Evolutionary conservation across 202 grass and related monocot species (phyloP).

Genomic region (Zoysia matrella): DNA sequence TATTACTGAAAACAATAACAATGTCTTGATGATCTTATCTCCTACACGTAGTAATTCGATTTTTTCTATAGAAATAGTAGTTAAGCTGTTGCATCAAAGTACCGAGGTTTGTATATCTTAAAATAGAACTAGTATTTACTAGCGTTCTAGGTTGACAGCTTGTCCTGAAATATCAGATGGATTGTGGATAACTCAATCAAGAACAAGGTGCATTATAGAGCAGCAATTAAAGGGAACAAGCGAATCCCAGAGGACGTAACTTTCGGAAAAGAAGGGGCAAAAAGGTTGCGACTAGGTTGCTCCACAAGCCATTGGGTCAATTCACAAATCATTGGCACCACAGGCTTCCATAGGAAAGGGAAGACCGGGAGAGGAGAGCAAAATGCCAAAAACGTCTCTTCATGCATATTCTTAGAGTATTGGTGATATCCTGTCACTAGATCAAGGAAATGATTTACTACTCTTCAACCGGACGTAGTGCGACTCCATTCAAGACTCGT

Average conservation of each 20-base stretch:
- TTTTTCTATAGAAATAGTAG: neutral
- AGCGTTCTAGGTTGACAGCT: no score
- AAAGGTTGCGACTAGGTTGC: conserved; percentile 44
- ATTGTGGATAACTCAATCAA: conserved; percentile 36
- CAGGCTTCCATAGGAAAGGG: conserved; percentile 26
- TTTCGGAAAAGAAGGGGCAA: conserved; percentile 48
- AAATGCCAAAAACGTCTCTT: conserved; percentile 47
- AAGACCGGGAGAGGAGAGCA: conserved; percentile 20
- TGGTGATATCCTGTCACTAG: neutral
- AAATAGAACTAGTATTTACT: neutral
- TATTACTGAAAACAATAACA: neutral
- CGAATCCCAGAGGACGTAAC: neutral
- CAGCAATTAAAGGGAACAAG: conserved; percentile 39
- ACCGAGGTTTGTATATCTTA: neutral
- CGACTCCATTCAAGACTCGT: conserved; percentile 40
- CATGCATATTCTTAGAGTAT: neutral
- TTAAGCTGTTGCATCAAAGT: conserved; percentile 2
- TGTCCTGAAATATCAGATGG: neutral
- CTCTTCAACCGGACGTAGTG: neutral
- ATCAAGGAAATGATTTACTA: conserved; percentile 4
- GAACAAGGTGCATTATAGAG: neutral
- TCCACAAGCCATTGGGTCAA: conserved; percentile 50
- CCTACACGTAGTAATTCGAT: neutral
- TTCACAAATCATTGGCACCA: conserved; percentile 58
- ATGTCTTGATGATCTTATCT: neutral